phyloP scores from a whole-genome alignment of 257 asterid species.

The Scutellaria minor region DNA sequence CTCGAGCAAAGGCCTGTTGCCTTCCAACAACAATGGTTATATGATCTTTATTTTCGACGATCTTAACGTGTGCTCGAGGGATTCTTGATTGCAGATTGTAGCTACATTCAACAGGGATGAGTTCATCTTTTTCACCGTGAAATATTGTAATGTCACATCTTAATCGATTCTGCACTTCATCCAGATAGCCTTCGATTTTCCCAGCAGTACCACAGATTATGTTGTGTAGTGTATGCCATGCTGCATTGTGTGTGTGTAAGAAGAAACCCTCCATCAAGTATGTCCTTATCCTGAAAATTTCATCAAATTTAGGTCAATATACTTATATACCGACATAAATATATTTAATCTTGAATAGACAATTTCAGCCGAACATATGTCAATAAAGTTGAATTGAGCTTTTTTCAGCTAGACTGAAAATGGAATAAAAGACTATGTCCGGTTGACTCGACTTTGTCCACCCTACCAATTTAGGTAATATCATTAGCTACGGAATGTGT shows the following conservation, averaged over 20 bases:
- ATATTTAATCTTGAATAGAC: too few species aligned
- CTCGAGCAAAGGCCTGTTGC: constrained; percentile 78
- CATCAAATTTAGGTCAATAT: too few species aligned
- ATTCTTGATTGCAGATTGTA: constrained; percentile 63
- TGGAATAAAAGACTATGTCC: too few species aligned
- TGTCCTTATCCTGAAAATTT: constrained; percentile 60
- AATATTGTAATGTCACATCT: constrained; percentile 67
- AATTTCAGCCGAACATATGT: too few species aligned
- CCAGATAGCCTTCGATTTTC: constrained; percentile 73
- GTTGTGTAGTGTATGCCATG: constrained; percentile 99
- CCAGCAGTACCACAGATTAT: constrained; percentile 88
- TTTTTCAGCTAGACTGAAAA: too few species aligned
- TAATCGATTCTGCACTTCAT: constrained; percentile 52
- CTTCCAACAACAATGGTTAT: constrained; percentile 95
- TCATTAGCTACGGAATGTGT: too few species aligned
- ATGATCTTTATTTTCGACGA: constrained; percentile 76
- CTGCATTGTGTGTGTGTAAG: constrained; percentile 94
- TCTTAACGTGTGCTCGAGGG: constrained; percentile 78
- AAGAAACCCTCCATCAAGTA: constrained; percentile 91
- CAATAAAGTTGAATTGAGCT: too few species aligned
- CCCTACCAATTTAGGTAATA: too few species aligned
- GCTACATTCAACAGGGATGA: constrained; percentile 94
- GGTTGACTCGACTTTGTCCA: too few species aligned
- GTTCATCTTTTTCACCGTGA: constrained; percentile 79
- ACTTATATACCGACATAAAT: too few species aligned